phyloP scores from a whole-genome alignment of 176 grass and related monocot genomes.

The Rhynchospora pubera region DNA sequence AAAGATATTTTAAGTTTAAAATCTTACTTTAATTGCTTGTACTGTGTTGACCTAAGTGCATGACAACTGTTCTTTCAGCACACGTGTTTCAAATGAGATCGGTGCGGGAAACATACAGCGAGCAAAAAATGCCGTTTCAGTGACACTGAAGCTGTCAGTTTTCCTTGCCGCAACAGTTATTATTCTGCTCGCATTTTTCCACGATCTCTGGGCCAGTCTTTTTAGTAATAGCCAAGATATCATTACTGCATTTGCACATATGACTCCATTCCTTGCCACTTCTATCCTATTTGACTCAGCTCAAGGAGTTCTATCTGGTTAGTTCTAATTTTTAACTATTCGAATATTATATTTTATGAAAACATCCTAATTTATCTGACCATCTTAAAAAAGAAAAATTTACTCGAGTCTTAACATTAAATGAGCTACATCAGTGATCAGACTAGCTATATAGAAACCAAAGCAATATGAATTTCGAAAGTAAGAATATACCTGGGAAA shows the following conservation, averaged over 20 bases:
- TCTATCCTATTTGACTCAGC: constrained; percentile 79
- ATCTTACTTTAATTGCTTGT: neutral
- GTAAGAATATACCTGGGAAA: too few relatives aligned
- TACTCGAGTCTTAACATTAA: neutral
- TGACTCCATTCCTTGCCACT: constrained; percentile 44
- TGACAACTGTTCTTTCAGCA: constrained; percentile 31
- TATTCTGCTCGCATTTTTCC: constrained; percentile 44
- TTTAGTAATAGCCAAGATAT: constrained; percentile 63
- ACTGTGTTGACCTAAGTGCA: neutral
- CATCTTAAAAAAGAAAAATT: too few relatives aligned
- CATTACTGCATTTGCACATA: constrained; percentile 41
- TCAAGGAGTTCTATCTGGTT: constrained; percentile 71
- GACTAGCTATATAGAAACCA: neutral
- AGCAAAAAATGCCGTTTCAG: constrained; percentile 58
- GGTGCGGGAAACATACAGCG: constrained; percentile 48
- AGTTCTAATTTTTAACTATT: too few relatives aligned
- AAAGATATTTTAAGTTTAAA: neutral
- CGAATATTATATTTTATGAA: too few relatives aligned
- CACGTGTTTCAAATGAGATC: constrained; percentile 85
- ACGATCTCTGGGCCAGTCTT: constrained; percentile 52
- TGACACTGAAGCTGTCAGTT: constrained; percentile 70
- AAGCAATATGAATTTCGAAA: too few relatives aligned
- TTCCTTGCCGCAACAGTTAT: constrained; percentile 47
- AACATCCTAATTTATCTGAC: too few relatives aligned
- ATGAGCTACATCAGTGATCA: neutral